Evolutionary conservation across 768 basidiomycete species (phyloP), one percentile per base, ranked within the genome.

Genomic region (Leccinum aurantiacum): DNA sequence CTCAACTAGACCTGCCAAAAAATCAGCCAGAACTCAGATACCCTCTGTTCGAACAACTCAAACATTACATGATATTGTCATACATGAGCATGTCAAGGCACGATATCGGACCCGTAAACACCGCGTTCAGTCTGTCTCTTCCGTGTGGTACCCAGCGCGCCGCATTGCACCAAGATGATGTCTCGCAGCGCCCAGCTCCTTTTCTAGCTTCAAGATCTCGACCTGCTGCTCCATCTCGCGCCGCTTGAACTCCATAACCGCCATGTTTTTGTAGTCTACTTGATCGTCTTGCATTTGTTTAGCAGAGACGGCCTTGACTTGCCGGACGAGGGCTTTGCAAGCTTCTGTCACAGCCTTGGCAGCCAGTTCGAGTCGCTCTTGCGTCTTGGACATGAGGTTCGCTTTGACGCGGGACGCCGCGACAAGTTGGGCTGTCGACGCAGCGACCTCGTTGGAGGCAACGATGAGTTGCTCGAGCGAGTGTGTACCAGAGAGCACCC

Each of bases 191-290:
- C 91, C 91, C 38, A 99, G 79, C 0, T 98, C 95, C 78, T 97
- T 97, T 80, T 98, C 97, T 67, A 98, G 75, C 71, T 89, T 95
- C 65, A 99, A 79, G 65, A 99, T 97, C 73, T 96, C 92, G n/a
- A 98, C 97, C 75, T 98, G 95, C 69, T 96, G 94, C 77, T 98
- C 97, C 95, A 99, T 98, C 83, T 98, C 96, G 53, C 89, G 83
- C 69, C 86, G 90, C 82, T 98, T 98, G 85, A 95, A 98, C 76
- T 99, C 95, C 69, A 97, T 80, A 47, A 81, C 87, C 3, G 93
- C 91, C 93, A 98, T 95, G 63, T 87, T 88, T 75, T 89, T 90
- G 78, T 93, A 98, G 54, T 84, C 81, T 13, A 85, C 81, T n/a
- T 91, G 87, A 63, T 95, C 92, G 55, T 88, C 86, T 67, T 88